phyloP scores from a whole-genome alignment of 1,139 yeast species.

The Zygosaccharomyces pseudobailii region DNA sequence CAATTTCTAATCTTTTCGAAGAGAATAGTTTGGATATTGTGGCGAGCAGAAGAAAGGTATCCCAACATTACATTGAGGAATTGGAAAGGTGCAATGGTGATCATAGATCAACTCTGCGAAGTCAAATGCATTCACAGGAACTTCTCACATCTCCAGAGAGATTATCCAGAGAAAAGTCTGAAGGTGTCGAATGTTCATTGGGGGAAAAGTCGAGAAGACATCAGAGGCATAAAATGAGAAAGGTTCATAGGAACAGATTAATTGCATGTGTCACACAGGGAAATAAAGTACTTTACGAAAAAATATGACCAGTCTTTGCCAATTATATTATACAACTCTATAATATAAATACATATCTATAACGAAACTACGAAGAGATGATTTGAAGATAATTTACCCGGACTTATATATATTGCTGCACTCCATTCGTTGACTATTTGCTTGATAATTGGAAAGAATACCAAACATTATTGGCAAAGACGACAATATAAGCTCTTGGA shows the following conservation, averaged over 20 bases:
- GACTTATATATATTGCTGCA: not conserved
- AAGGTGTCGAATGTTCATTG: not conserved
- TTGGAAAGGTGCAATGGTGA: conserved; percentile 15
- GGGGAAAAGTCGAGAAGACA: not conserved
- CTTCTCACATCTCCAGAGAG: not conserved
- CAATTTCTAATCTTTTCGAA: conserved; percentile 1
- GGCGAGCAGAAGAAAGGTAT: conserved; percentile 9
- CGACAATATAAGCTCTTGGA: no score
- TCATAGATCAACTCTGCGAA: not conserved
- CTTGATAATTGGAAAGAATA: not conserved
- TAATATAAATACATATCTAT: conserved; percentile 2
- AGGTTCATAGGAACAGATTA: conserved; percentile 19
- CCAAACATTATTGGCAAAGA: no score
- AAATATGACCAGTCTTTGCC: conserved; percentile 10
- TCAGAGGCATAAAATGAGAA: conserved; percentile 5
- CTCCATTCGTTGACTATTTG: not conserved
- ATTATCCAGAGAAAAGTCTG: not conserved
- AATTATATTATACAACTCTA: not conserved
- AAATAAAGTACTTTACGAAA: conserved; percentile 28
- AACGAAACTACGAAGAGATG: not conserved
- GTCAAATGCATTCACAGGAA: not conserved
- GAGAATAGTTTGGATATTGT: not conserved
- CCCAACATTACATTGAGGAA: conserved; percentile 19
- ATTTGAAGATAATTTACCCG: not conserved
- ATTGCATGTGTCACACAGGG: conserved; percentile 25